phyloP scores from a whole-genome alignment of 1,284 basidiomycete genomes.

The Gymnopus androsaceus region DNA sequence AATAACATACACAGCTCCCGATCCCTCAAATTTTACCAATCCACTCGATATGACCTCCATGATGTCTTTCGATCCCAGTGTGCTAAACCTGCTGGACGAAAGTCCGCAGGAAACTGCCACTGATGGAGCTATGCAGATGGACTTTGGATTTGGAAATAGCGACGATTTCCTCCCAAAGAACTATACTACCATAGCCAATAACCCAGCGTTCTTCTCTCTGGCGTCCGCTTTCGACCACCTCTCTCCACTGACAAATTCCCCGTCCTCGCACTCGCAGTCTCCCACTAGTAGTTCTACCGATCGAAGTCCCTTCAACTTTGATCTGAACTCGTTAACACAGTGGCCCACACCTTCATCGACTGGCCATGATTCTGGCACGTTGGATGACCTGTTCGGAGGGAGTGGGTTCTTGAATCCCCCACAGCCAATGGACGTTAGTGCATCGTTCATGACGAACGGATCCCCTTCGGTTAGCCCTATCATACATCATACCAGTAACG shows the following conservation, averaged over 20 bases:
- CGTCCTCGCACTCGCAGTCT: constrained; percentile 19
- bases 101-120: constrained; percentile 49
- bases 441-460: constrained; percentile 41
- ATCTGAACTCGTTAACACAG: constrained; percentile 39
- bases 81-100: constrained; percentile 65
- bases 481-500: constrained; percentile 40
- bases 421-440: constrained; percentile 45
- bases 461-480: constrained; percentile 53
- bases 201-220: constrained; percentile 80
- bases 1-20: constrained; percentile 17
- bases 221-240: constrained; percentile 58
- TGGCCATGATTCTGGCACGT: constrained; percentile 35
- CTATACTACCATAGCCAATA: constrained; percentile 76
- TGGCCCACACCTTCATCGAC: constrained; percentile 39
- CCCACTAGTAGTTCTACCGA: constrained; percentile 22
- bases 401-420: constrained; percentile 41
- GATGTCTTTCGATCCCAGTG: constrained; percentile 64
- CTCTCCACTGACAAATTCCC: constrained; percentile 28
- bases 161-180: constrained; percentile 15
- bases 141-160: constrained; percentile 49
- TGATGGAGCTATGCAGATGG: constrained; percentile 61
- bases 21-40: constrained; percentile 31
- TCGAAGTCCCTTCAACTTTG: constrained; percentile 39
- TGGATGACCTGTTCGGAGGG: constrained; percentile 67
- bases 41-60: constrained; percentile 66